Evolutionary conservation across 2,329 filamentous ascomycete genomes (phyloP), one percentile per base, ranked within the genome.

Genomic region (Penicillium freii): DNA sequence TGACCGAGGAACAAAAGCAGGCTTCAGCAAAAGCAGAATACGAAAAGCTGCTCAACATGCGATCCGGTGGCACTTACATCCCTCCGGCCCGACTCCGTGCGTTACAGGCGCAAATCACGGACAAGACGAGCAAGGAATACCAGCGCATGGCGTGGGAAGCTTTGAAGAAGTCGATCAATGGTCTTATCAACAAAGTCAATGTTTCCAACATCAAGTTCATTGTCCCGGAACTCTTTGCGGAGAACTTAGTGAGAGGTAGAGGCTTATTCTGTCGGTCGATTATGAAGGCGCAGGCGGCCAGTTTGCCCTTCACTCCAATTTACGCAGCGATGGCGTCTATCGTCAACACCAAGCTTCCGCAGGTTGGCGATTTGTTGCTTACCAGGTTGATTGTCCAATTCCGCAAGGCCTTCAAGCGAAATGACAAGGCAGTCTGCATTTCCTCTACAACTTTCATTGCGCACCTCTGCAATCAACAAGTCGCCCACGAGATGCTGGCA

Each of bases 141-240:
- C 94, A 97, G 82, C 90, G 94, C 68, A 96, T 99, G 91, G 92
- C 92, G 9, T 99, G 94, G 94, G 94, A 99, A 77, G 93, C 93
- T 13, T 80, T 99, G 70, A 99, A 99, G 80, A 99, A 99, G 81
- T 94, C 90, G 48, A 96, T 99, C 78, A 97, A 99, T 73, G 94
- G 94, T 67, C 80, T 99, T 64, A 96, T 99, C 82, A 99, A 99
- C 83, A 99, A 99, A 81, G 90, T 97, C 81, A 97, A 97, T 77
- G 90, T 93, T 55, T 91, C 90, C 34, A 99, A 99, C 75, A 97
- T 99, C 82, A 97, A 99, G 77, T 85, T 90, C 71, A 97, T 99
- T 61, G 92, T 97, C 25, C 93, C 93, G 1, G 94, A 99, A 77
- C 82, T 99, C 45, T 99, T 99, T 76, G 86, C 87, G 49, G 94